Percentiles rank a stretch among this genome's conserved stretches.
phyloP scores from a whole-genome alignment of 129 eudicot genomes.

The Oenanthe sinensis region DNA sequence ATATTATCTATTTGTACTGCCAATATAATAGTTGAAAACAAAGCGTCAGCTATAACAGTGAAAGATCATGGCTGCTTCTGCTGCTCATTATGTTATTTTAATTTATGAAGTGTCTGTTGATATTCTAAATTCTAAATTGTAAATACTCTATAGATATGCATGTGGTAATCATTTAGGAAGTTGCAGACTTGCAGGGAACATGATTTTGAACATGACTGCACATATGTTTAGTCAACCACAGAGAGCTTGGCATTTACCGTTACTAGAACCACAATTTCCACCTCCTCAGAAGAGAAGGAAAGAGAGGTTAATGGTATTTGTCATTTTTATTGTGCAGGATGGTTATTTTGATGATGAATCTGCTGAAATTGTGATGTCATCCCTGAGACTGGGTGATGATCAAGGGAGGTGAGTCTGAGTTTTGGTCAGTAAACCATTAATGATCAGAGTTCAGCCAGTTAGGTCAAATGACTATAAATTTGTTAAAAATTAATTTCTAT shows the following conservation, averaged over 20 bases:
- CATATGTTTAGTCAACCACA: background rate
- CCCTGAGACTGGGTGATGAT: slow-evolving; percentile 80
- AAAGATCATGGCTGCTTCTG: background rate
- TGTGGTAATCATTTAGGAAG: background rate
- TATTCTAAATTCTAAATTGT: background rate
- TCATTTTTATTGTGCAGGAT: slow-evolving; percentile 38
- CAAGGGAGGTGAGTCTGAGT: slow-evolving; percentile 68
- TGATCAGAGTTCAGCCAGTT: background rate
- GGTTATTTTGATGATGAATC: slow-evolving; percentile 87
- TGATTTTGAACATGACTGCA: background rate
- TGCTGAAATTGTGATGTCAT: slow-evolving; percentile 86
- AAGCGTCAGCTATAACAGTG: background rate
- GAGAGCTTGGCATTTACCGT: background rate
- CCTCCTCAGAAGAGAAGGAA: background rate
- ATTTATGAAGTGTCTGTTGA: too few relatives aligned
- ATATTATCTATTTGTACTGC: background rate
- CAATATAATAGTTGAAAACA: background rate
- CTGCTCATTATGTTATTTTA: background rate
- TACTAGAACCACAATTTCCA: background rate
- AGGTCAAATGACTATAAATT: background rate
- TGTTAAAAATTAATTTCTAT: background rate
- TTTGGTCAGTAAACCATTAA: background rate
- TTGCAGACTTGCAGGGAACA: background rate
- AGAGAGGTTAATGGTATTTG: background rate
- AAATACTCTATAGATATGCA: background rate